Conservation (phyloP, 1,284 basidiomycete genomes). For the Leccinum laetum region DNA sequence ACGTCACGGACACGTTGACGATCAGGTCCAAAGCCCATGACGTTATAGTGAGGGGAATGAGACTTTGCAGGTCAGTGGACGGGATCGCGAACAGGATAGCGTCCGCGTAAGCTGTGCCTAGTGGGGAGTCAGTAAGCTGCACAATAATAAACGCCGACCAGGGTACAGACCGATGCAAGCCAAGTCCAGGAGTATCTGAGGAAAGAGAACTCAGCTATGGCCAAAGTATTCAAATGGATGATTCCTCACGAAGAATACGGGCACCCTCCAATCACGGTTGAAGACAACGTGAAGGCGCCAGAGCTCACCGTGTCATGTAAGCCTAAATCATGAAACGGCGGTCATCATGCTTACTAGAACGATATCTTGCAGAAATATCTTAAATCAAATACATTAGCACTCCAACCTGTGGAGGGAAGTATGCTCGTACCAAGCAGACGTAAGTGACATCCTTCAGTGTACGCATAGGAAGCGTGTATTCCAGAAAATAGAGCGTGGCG, state of each 20-base stretch:
- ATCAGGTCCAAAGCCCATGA: conserved; percentile 17
- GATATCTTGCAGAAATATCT: conserved; percentile 18
- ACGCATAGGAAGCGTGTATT: conserved; percentile 8
- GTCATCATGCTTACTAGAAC: conserved; percentile 11
- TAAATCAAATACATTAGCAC: background rate
- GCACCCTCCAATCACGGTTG: conserved; percentile 15
- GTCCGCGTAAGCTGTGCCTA: conserved; percentile 15
- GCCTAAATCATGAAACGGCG: background rate
- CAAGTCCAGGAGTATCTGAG: conserved; percentile 17
- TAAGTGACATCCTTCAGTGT: conserved; percentile 19
- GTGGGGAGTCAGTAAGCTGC: background rate
- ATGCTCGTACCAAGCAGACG: conserved; percentile 12
- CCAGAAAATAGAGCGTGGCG: conserved; percentile 11
- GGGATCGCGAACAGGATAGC: conserved; percentile 14
- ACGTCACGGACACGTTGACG: conserved; percentile 16
- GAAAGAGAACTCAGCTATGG: background rate
- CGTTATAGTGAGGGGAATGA: conserved; percentile 14
- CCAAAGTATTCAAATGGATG: background rate
- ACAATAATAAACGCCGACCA: background rate
- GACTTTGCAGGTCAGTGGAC: conserved; percentile 4
- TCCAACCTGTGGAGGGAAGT: background rate
- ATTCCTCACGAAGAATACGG: conserved; percentile 12
- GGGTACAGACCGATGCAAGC: conserved; percentile 17
- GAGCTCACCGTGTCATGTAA: conserved; percentile 7
- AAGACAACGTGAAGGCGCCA: conserved; percentile 21